A percentile compares a stretch with the other conserved stretches of the same genome.
phyloP scores from a whole-genome alignment of 768 basidiomycete genomes.

The Lepiota venenata region DNA sequence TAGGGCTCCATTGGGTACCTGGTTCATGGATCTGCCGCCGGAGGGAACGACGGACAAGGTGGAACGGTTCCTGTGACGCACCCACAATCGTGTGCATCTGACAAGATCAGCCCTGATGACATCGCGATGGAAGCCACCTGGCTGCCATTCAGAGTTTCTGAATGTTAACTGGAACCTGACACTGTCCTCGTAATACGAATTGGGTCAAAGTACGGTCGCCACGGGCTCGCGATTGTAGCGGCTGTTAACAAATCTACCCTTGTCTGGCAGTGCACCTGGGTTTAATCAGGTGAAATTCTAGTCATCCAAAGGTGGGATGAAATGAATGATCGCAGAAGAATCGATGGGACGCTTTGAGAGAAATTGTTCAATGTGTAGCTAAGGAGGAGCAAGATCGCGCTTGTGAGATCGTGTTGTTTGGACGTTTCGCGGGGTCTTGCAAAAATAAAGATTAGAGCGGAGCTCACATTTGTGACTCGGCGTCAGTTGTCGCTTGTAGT shows the following conservation, averaged over 20 bases:
- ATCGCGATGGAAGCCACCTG: constrained; percentile 4
- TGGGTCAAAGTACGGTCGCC: constrained; percentile 5
- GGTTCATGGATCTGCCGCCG: constrained; percentile 30
- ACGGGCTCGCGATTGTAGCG: not conserved
- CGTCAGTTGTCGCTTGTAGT: constrained; percentile 18
- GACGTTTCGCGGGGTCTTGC: constrained; percentile 18
- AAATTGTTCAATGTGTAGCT: constrained; percentile 5
- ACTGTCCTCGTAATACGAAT: constrained; percentile 8
- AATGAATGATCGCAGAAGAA: not conserved
- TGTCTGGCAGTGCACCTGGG: not conserved
- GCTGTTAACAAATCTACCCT: constrained; percentile 9
- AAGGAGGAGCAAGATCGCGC: constrained; percentile 4
- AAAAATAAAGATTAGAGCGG: constrained; percentile 26
- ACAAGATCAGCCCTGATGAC: constrained; percentile 9
- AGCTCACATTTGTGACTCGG: constrained; percentile 28
- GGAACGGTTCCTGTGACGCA: constrained; percentile 37
- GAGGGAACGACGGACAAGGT: constrained; percentile 16
- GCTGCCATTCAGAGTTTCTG: constrained; percentile 10
- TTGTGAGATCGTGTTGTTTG: constrained; percentile 5
- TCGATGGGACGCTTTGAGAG: constrained; percentile 1
- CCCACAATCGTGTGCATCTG: constrained; percentile 5
- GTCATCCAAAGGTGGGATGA: too few relatives aligned
- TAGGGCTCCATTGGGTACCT: constrained; percentile 12
- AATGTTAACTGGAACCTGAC: constrained; percentile 2
- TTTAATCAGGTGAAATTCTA: not conserved